Conservation (phyloP, 257 asterid species). For the Coffea eugenioides region DNA sequence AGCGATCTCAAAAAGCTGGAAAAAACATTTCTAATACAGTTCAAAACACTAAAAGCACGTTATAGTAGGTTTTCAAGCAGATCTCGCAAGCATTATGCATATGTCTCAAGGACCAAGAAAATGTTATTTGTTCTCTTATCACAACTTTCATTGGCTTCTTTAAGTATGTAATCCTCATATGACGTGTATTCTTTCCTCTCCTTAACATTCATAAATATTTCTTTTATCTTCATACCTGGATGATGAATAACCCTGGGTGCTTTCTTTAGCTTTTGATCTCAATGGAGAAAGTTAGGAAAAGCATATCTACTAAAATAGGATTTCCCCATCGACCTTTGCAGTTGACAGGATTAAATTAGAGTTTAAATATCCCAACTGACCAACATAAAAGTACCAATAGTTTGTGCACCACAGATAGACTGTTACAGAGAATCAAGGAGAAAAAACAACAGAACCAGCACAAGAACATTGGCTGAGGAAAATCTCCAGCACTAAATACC, state of each 20-base stretch:
- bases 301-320: neutral
- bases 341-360: neutral
- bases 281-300: neutral
- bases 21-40: neutral
- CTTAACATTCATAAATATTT: neutral
- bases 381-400: neutral
- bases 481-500: constrained; percentile 44
- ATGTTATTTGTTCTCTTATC: neutral
- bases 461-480: constrained; percentile 12
- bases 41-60: neutral
- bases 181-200: neutral
- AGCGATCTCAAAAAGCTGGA: neutral
- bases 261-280: neutral
- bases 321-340: neutral
- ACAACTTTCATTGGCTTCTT: neutral
- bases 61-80: neutral
- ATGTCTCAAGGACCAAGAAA: neutral
- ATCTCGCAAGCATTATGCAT: neutral
- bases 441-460: constrained; percentile 2
- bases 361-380: neutral
- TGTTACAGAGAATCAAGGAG: constrained; percentile 10
- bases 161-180: neutral
- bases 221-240: neutral
- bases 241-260: neutral
- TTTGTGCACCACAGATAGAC: neutral